Evolutionary conservation across 345 rosid genomes (phyloP), one percentile per base, ranked within the genome.

Genomic region (Arabidopsis thaliana): DNA sequence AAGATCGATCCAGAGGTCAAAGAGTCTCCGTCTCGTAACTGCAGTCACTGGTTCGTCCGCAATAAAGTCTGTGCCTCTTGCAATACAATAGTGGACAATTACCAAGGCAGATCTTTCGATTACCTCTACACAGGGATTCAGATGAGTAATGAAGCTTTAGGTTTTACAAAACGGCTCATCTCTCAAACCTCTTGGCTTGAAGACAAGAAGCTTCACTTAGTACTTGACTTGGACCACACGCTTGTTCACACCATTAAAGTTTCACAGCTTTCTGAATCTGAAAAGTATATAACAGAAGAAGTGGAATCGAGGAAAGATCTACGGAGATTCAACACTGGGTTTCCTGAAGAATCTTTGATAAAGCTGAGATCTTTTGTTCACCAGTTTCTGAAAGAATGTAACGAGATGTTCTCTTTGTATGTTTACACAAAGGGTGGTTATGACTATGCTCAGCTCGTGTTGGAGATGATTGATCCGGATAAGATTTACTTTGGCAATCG

Each of bases 141-240:
- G 1, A 41, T 56, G 40, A 65, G 38, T 4, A 53, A 32, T 12
- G 61, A 72, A 52, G 70, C 63, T 16, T 12, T 53, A 32, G 2
- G 33, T 8, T 8, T 13, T 14, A 42, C 30, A 0, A 73, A 64
- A 44, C 67, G 32, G 4, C 0, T 25, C 0, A 20, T 36, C 66
- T 45, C 72, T 8, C 42, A 57, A 16, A 36, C n/a, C 66, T 37
- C 40, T 30, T 45, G 71, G 64, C n/a, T 57, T 0, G 49, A 53
- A 22, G 28, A 66, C 16, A 64, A 73, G 48, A 73, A 64, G 71
- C 77, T 73, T 64, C 77, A 73, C 30, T 4, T 73, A 4, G 46
- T 73, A 0, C 71, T 73, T 41, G 70, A 73, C 64, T 73, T 73
- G 70, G 77, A 73, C 7, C 63, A 63, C 37, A 73, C 77, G 46